Percentiles rank a stretch among this genome's conserved stretches.
Evolutionary conservation across 140 eudicot genomes (phyloP).

Genomic region (Stevia rebaudiana): DNA sequence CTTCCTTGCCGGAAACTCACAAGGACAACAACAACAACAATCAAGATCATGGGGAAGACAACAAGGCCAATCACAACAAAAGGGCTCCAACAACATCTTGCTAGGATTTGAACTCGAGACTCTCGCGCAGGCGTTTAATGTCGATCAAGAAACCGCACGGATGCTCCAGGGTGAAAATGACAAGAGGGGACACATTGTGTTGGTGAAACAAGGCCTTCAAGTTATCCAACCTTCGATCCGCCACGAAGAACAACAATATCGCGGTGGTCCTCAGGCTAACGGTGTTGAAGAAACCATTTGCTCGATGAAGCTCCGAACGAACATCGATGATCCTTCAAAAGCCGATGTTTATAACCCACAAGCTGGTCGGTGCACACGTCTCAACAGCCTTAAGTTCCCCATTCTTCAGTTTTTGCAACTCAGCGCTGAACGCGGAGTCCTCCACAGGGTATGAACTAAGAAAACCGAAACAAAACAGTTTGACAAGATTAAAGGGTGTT

Average conservation of each 20-base stretch:
- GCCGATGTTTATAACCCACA: conserved; percentile 71
- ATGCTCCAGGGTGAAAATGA: conserved; percentile 44
- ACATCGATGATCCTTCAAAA: conserved; percentile 39
- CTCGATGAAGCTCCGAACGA: conserved; percentile 39
- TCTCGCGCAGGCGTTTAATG: conserved; percentile 37
- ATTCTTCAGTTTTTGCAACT: conserved; percentile 45
- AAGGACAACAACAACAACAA: conserved; percentile 24
- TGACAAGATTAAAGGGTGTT: too few species aligned
- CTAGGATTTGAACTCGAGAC: conserved; percentile 31
- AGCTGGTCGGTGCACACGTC: conserved; percentile 48
- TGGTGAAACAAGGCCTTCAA: conserved; percentile 38
- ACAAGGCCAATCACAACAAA: conserved; percentile 11
- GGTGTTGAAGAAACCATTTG: conserved; percentile 83
- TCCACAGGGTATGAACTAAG: conserved; percentile 43
- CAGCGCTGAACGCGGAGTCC: conserved; percentile 57
- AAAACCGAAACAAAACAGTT: not conserved
- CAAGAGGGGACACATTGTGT: conserved; percentile 53
- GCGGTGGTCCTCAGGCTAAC: conserved; percentile 21
- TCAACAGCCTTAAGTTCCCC: conserved; percentile 69
- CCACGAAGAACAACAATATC: conserved; percentile 5
- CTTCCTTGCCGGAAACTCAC: conserved; percentile 61
- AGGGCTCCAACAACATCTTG: conserved; percentile 43
- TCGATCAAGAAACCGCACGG: conserved; percentile 39
- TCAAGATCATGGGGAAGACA: conserved; percentile 11
- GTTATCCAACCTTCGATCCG: conserved; percentile 31